phyloP scores from a whole-genome alignment of 208 protist genomes.

The Trypanosoma conorhini region DNA sequence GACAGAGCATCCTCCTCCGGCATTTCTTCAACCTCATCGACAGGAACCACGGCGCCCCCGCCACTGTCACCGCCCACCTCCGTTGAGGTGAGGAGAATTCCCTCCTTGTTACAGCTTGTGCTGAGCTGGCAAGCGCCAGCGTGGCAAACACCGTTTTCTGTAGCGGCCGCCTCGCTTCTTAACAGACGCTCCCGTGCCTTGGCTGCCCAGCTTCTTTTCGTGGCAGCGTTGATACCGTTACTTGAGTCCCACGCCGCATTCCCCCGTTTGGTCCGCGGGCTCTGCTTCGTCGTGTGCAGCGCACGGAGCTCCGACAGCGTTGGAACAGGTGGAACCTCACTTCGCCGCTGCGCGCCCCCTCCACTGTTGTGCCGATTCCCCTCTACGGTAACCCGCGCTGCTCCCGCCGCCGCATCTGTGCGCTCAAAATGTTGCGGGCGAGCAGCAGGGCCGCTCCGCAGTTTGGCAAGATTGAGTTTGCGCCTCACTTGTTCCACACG shows the following conservation, averaged over 20 bases:
- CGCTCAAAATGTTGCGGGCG: neutral
- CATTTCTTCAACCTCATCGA: no score
- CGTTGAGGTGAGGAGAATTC: no score
- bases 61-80: no score
- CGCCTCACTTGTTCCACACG: neutral
- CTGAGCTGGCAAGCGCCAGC: no score
- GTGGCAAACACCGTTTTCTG: no score
- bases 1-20: neutral
- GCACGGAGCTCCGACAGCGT: neutral
- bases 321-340: conserved; percentile 6
- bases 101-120: no score
- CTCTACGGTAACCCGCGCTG: neutral
- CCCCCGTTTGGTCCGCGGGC: neutral
- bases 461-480: neutral
- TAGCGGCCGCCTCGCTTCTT: neutral
- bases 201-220: neutral
- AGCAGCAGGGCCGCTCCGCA: neutral
- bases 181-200: neutral
- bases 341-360: neutral
- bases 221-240: neutral
- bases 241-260: neutral
- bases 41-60: no score
- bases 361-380: neutral
- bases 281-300: neutral
- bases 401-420: neutral